These are phyloP conservation scores for Coemansia sp. DNA, from an alignment of 192 early-diverging fungal genomes.

Conservation along the genomic window DNA sequence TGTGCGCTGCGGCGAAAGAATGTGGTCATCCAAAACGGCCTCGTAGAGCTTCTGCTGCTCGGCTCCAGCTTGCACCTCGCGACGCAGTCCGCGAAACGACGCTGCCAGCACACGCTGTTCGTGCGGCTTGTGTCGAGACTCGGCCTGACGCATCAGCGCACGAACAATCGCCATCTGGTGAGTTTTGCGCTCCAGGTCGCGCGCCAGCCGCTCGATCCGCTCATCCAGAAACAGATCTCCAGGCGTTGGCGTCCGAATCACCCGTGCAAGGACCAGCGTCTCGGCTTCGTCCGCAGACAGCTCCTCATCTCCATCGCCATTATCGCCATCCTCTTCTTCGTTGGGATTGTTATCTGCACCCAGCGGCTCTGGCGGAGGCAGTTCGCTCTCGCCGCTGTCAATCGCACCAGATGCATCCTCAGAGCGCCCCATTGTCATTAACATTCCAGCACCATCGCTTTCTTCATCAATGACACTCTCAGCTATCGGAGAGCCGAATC, in stretches of 20 bases:
- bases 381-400: background rate
- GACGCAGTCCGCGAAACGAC: constrained; percentile 56
- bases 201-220: constrained; percentile 56
- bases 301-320: constrained; percentile 10
- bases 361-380: background rate
- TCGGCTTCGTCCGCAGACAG: constrained; percentile 37
- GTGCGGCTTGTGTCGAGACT: constrained; percentile 52
- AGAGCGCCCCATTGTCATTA: too few relatives aligned
- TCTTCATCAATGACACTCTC: background rate
- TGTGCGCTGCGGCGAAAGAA: constrained; percentile 56
- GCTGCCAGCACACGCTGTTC: constrained; percentile 68
- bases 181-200: constrained; percentile 57
- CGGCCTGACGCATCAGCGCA: constrained; percentile 64
- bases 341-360: background rate
- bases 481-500: background rate
- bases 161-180: constrained; percentile 72
- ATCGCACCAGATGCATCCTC: background rate
- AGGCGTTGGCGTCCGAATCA: constrained; percentile 63
- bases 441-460: too few relatives aligned
- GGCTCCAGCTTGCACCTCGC: constrained; percentile 60
- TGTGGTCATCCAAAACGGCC: constrained; percentile 61
- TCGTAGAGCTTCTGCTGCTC: constrained; percentile 69
- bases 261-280: constrained; percentile 47
- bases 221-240: constrained; percentile 67
- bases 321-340: constrained; percentile 1